phyloP scores from a whole-genome alignment of 768 basidiomycete species.

The Russula griseocarnosa region DNA sequence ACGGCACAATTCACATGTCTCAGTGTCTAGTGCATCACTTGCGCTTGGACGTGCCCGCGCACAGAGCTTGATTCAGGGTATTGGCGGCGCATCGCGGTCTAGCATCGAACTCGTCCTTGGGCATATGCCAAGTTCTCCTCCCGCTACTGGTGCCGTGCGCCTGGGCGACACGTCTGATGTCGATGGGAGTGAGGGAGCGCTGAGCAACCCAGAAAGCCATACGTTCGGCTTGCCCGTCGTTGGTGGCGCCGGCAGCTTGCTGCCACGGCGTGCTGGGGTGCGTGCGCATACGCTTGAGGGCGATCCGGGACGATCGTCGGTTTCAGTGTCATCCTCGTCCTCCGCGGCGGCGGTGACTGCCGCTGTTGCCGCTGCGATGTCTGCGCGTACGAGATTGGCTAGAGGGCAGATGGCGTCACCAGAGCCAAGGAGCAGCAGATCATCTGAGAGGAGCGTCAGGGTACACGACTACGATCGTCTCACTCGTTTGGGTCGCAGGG shows the following conservation, averaged over 20 bases:
- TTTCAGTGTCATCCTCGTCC: background rate
- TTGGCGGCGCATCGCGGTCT: constrained; percentile 57
- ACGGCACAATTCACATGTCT: constrained; percentile 32
- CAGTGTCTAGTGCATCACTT: constrained; percentile 29
- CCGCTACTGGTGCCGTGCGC: background rate
- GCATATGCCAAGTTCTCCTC: constrained; percentile 17
- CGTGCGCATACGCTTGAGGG: constrained; percentile 16
- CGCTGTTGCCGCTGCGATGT: background rate
- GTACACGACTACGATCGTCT: constrained; percentile 3
- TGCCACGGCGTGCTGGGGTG: constrained; percentile 28
- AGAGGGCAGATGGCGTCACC: constrained; percentile 16
- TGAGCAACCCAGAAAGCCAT: constrained; percentile 59
- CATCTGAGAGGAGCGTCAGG: constrained; percentile 15
- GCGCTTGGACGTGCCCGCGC: constrained; percentile 50
- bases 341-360: background rate
- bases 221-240: constrained; percentile 64
- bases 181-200: constrained; percentile 43
- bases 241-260: constrained; percentile 38
- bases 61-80: constrained; percentile 62
- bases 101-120: constrained; percentile 55
- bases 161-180: constrained; percentile 37
- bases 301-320: constrained; percentile 3
- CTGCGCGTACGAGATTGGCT: background rate
- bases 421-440: too few relatives aligned
- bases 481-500: constrained; percentile 11